Evolutionary conservation across 805 yeast species (phyloP).

Genomic region (Pichia pseudocactophila): DNA sequence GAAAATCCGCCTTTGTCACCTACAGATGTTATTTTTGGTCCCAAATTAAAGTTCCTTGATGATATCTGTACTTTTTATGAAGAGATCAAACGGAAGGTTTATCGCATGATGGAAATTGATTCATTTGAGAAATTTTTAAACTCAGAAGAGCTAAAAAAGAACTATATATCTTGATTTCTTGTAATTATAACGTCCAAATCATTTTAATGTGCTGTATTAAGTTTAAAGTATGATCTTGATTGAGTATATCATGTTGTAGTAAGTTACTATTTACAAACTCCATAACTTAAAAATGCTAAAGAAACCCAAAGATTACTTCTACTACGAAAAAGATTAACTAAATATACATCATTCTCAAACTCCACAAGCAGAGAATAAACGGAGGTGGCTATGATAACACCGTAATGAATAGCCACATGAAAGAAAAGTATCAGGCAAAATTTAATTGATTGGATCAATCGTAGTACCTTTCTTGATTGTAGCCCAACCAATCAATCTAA

Average conservation of each 20-base stretch:
- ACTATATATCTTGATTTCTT: slow-evolving; percentile 11
- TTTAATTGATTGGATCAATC: slow-evolving; percentile 60
- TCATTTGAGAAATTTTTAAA: slow-evolving; percentile 61
- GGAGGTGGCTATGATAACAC: background rate
- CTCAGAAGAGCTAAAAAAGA: slow-evolving; percentile 32
- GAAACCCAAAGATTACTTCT: background rate
- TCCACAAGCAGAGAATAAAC: slow-evolving; percentile 4
- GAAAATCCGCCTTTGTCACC: slow-evolving; percentile 22
- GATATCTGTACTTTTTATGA: slow-evolving; percentile 36
- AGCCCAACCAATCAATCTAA: slow-evolving; percentile 99
- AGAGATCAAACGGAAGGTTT: slow-evolving; percentile 41
- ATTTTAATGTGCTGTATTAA: no score
- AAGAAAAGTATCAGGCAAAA: background rate
- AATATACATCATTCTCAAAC: slow-evolving; percentile 8
- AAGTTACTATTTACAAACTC: background rate
- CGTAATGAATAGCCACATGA: background rate
- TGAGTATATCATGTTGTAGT: no score
- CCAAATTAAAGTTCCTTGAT: slow-evolving; percentile 30
- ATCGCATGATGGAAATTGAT: slow-evolving; percentile 59
- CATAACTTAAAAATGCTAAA: background rate
- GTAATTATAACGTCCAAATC: no score
- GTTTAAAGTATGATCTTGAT: no score
- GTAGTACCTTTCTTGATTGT: slow-evolving; percentile 91
- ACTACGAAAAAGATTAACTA: slow-evolving; percentile 7
- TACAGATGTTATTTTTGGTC: slow-evolving; percentile 25